Base-by-base conservation (phyloP, 1,284 basidiomycete species). In the Ustilago esculenta region DNA sequence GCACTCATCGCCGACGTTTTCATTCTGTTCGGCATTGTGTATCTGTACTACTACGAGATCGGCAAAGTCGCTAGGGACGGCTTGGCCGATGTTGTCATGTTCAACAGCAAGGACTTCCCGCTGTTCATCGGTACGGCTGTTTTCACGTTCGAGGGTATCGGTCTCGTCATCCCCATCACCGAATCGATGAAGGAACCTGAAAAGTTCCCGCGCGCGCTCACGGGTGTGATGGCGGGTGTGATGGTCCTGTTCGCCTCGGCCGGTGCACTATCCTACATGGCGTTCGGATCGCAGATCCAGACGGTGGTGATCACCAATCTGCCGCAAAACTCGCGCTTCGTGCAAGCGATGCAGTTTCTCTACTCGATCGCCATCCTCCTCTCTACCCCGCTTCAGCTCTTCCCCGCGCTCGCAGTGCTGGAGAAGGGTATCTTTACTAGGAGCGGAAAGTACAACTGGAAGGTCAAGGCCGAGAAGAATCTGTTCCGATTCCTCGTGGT, bases 121-220 rank as follows among this genome's bases (percentile, higher is more conserved):
- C 84, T 98, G 18, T 87, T 98, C 63, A 92, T 98, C 67, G 96
- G 93, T 21, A 98, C 96, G 15, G 95, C 95, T 4, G 95, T 98
- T 20, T 98, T 98, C 82, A 94, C 96, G 0, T 99, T 98, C 72
- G 96, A 98, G 83, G 95, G 95, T 15, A 92, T 98, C 72, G 95
- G 96, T 43, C 85, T 98, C 82, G 90, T 98, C 65, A 93, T 98
- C 71, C 95, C 96, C 11, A 97, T 98, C 75, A 94, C 92, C 8
- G 94, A 99, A 80, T 89, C 92, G 5, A 98, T 99, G 95, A 74
- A 75, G 53, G 77, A 98, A 82, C 96, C 96, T 2, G 88, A 88
- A 75, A 93, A 92, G 83, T 97, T 98, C 86, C 94, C 95, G 2
- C 85, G 83, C 37, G 92, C 91, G 1, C 84, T 99, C 32, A 90